phyloP scores from a whole-genome alignment of 2,329 filamentous ascomycete genomes.

The Paecilomyces dactylethromorphus region DNA sequence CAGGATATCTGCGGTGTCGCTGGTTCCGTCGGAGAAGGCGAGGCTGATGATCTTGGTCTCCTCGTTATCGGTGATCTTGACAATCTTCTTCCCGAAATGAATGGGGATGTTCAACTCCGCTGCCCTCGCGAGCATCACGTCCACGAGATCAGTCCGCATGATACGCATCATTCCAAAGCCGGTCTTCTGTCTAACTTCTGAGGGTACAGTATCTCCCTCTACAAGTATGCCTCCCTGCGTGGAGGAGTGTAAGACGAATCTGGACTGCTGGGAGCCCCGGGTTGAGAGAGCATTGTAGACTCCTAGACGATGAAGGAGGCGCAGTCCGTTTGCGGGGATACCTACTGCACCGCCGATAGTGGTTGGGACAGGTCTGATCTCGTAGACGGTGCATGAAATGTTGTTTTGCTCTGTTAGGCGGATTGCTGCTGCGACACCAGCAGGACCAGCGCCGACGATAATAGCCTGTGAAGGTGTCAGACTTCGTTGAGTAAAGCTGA shows the following conservation, averaged over 20 bases:
- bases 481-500: neutral
- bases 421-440: neutral
- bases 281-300: conserved; percentile 15
- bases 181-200: conserved; percentile 5
- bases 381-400: conserved; percentile 18
- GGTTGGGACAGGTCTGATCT: conserved; percentile 19
- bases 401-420: neutral
- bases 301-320: conserved; percentile 18
- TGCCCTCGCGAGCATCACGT: conserved; percentile 14
- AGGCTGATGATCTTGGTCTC: neutral
- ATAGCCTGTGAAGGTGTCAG: neutral
- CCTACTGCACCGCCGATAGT: conserved; percentile 25
- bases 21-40: neutral
- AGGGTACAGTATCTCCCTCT: neutral
- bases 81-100: conserved; percentile 14
- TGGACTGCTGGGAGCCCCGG: conserved; percentile 9
- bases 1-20: conserved; percentile 3
- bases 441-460: neutral
- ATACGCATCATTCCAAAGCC: conserved; percentile 22
- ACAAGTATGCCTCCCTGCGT: conserved; percentile 7
- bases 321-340: conserved; percentile 23
- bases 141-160: conserved; percentile 19
- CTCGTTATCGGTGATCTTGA: conserved; percentile 12
- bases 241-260: conserved; percentile 19
- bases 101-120: conserved; percentile 14